A percentile compares a stretch with the other conserved stretches of the same genome.
These are phyloP conservation scores for Funneliformis mosseae DNA, from an alignment of 192 early-diverging fungal species.

Conservation along the genomic window DNA sequence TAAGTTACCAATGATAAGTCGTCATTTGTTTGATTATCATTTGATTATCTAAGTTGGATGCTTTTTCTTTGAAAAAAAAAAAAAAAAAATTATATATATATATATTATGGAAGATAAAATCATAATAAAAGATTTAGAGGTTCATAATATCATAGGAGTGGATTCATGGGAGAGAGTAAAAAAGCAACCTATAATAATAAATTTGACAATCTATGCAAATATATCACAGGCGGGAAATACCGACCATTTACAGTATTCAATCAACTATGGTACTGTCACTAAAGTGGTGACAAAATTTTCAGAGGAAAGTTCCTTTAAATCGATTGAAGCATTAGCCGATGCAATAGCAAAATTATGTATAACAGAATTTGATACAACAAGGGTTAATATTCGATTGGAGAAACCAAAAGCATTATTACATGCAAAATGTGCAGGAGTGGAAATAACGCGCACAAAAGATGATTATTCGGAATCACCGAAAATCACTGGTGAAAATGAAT, in stretches of 20 bases:
- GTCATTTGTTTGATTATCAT: too few relatives aligned
- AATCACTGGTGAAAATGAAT: slow-evolving; percentile 44
- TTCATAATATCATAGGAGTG: background rate
- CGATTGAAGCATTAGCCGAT: slow-evolving; percentile 72
- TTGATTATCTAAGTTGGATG: too few relatives aligned
- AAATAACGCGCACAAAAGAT: slow-evolving; percentile 75
- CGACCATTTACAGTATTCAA: slow-evolving; percentile 77
- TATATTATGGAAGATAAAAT: background rate
- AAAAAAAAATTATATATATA: too few relatives aligned
- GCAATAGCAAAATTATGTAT: slow-evolving; percentile 65
- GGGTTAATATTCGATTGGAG: slow-evolving; percentile 72
- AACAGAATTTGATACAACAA: slow-evolving; percentile 62
- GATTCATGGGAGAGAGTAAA: background rate
- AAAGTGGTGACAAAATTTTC: slow-evolving; percentile 77
- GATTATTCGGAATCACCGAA: slow-evolving; percentile 47
- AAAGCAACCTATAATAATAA: slow-evolving; percentile 81
- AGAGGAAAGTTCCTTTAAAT: slow-evolving; percentile 70
- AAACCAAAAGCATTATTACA: slow-evolving; percentile 92
- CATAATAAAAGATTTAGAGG: background rate
- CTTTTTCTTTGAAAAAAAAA: background rate
- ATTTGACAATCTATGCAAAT: slow-evolving; percentile 72
- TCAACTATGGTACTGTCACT: slow-evolving; percentile 82
- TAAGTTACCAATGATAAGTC: too few relatives aligned
- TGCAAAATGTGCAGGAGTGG: slow-evolving; percentile 84
- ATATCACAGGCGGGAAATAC: slow-evolving; percentile 74